These are phyloP conservation scores for Cyclanthera cordifolia DNA, from an alignment of 306 rosid species.

Conservation along the genomic window DNA sequence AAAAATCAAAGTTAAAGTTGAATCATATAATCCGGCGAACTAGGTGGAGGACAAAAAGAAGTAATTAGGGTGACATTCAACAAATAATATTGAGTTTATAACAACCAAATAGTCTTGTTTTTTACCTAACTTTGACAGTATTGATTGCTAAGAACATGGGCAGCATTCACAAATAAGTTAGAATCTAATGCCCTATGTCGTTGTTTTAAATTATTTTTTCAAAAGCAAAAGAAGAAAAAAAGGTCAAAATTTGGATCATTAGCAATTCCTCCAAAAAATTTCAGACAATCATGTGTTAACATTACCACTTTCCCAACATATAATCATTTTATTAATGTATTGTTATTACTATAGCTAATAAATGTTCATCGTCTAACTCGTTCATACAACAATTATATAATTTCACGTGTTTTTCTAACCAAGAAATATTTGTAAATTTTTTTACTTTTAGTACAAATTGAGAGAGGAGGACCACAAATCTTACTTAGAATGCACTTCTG, in stretches of 20 bases:
- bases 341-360: not conserved
- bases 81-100: not conserved
- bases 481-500: too few species aligned
- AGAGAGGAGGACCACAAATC: too few species aligned
- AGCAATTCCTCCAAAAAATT: not conserved
- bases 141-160: constrained; percentile 8
- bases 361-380: not conserved
- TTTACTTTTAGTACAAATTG: too few species aligned
- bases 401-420: not conserved
- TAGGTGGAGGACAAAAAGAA: not conserved
- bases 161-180: not conserved
- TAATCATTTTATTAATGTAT: not conserved
- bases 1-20: not conserved
- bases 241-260: constrained; percentile 7
- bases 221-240: not conserved
- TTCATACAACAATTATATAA: not conserved
- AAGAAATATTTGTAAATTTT: not conserved
- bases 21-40: not conserved
- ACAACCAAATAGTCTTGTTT: not conserved
- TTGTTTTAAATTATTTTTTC: not conserved
- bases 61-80: not conserved
- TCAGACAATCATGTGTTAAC: not conserved
- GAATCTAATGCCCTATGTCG: not conserved
- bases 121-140: not conserved
- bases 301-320: not conserved